Percentiles rank a stretch among this genome's conserved stretches.
Evolutionary conservation across 1,284 basidiomycete genomes (phyloP).

Genomic region (Trametes versicolor): DNA sequence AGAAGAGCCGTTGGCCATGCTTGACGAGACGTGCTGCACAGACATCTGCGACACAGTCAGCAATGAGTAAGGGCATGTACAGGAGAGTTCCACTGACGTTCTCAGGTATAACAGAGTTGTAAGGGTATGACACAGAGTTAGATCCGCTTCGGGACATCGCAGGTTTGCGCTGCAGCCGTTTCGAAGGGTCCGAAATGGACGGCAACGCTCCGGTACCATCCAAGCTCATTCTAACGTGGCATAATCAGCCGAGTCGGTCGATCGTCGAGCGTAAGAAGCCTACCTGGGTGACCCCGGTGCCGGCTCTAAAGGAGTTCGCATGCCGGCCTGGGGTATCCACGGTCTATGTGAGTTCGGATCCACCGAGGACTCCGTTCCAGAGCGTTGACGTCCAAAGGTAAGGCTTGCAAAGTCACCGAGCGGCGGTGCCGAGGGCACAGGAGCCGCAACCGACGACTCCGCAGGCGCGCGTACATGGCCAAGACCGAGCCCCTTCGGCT

Average conservation of each 20-base stretch:
- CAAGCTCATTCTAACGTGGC: constrained; percentile 22
- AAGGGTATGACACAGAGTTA: constrained; percentile 49
- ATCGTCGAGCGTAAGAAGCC: not conserved
- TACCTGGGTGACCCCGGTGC: constrained; percentile 37
- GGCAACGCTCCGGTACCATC: constrained; percentile 31
- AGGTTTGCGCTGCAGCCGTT: constrained; percentile 48
- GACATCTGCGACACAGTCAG: constrained; percentile 37
- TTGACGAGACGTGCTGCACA: constrained; percentile 45
- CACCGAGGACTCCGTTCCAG: constrained; percentile 39
- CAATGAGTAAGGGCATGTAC: not conserved
- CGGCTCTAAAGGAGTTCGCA: constrained; percentile 34
- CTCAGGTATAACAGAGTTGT: constrained; percentile 53
- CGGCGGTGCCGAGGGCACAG: constrained; percentile 34
- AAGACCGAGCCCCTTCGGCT: constrained; percentile 28
- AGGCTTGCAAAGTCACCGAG: constrained; percentile 35
- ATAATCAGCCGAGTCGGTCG: not conserved
- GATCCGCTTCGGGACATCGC: constrained; percentile 51
- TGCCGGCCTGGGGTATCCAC: constrained; percentile 37
- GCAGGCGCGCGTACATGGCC: constrained; percentile 40
- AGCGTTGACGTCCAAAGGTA: constrained; percentile 35
- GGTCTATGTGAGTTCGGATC: constrained; percentile 37
- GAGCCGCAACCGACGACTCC: constrained; percentile 37
- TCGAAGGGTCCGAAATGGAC: constrained; percentile 41
- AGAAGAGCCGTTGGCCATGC: constrained; percentile 45
- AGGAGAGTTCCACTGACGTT: constrained; percentile 46